These are phyloP conservation scores for Skeletonema menzelii DNA, from an alignment of 108 stramenopile species.

Conservation along the genomic window DNA sequence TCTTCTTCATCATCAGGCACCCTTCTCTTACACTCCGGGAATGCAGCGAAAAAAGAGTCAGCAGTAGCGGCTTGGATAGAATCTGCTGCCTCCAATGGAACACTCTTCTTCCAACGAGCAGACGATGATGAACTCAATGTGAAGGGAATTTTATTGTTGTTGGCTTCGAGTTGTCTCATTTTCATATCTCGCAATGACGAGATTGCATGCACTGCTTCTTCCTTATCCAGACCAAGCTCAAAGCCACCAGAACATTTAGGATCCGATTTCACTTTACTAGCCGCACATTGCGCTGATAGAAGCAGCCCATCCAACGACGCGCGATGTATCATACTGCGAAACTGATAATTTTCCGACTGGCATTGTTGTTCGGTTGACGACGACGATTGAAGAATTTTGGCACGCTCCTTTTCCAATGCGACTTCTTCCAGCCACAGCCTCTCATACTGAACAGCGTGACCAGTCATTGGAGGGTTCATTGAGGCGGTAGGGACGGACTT, in stretches of 20 bases:
- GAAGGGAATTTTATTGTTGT: constrained; percentile 18
- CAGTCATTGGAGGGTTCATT: constrained; percentile 18
- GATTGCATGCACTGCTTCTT: constrained; percentile 12
- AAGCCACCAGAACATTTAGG: not conserved
- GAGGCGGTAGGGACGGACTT: not conserved
- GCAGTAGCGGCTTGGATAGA: constrained; percentile 19
- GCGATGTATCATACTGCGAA: constrained; percentile 34
- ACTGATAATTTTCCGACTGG: constrained; percentile 1
- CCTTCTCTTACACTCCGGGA: constrained; percentile 65
- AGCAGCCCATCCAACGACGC: constrained; percentile 30
- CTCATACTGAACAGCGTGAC: constrained; percentile 36
- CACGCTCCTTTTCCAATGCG: constrained; percentile 11
- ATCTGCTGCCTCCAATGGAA: not conserved
- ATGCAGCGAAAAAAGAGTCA: constrained; percentile 71
- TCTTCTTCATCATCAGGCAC: not conserved
- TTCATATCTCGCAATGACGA: constrained; percentile 25
- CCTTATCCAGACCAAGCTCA: constrained; percentile 20
- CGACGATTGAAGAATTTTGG: not conserved
- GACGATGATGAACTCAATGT: not conserved
- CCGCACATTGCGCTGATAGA: constrained; percentile 18
- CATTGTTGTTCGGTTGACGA: not conserved
- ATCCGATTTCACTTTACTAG: constrained; percentile 5
- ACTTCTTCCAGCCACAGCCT: constrained; percentile 24
- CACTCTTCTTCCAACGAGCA: not conserved
- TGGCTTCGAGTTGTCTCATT: constrained; percentile 17